These are phyloP conservation scores for Schwanniomyces pseudopolymorphus DNA, from an alignment of 805 yeast species.

Conservation along the genomic window DNA sequence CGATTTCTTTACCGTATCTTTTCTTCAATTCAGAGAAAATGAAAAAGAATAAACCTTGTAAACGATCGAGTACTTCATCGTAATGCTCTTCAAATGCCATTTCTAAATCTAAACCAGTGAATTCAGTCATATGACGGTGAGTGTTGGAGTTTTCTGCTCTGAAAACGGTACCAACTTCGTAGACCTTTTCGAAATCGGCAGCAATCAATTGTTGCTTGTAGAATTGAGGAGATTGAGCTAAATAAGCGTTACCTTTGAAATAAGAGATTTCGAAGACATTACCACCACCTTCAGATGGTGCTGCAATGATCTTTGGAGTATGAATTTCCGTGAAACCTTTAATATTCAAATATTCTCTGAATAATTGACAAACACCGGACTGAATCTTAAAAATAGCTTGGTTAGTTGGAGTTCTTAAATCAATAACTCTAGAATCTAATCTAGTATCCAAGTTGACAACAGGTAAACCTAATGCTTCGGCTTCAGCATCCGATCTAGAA, in stretches of 20 bases:
- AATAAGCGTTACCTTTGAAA: slow-evolving; percentile 87
- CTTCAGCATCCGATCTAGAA: slow-evolving; percentile 89
- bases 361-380: slow-evolving; percentile 82
- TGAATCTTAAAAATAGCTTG: slow-evolving; percentile 96
- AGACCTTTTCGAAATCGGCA: slow-evolving; percentile 95
- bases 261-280: slow-evolving; percentile 92
- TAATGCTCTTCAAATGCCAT: slow-evolving; percentile 98
- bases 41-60: slow-evolving; percentile 77
- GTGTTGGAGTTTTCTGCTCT: slow-evolving; percentile 99
- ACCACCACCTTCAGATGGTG: slow-evolving; percentile 97
- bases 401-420: slow-evolving; percentile 93
- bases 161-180: slow-evolving; percentile 96
- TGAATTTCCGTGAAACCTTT: slow-evolving; percentile 86
- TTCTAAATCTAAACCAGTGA: slow-evolving; percentile 95
- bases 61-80: slow-evolving; percentile 74
- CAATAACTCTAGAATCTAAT: slow-evolving; percentile 92
- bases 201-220: slow-evolving; percentile 98
- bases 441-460: slow-evolving; percentile 95
- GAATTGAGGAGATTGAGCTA: slow-evolving; percentile 98
- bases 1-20: slow-evolving; percentile 82
- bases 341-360: slow-evolving; percentile 78
- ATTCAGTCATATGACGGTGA: slow-evolving; percentile 99
- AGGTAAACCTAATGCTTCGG: slow-evolving; percentile 87
- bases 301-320: slow-evolving; percentile 92
- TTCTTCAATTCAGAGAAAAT: slow-evolving; percentile 81